Conservation (phyloP, 2,329 filamentous ascomycete species). For the Graphium sp. region DNA sequence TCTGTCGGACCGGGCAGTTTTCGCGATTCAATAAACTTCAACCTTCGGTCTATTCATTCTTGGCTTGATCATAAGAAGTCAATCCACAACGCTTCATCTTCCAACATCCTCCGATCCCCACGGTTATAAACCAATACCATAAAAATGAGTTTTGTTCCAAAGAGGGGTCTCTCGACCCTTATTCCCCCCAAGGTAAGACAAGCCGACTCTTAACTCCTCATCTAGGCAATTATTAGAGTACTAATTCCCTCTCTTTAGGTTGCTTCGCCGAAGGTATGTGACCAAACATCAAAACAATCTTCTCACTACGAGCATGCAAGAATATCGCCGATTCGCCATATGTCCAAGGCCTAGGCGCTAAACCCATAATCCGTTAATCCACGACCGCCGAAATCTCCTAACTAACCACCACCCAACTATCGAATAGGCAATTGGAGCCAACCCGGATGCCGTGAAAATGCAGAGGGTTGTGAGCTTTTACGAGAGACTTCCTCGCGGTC, state of each 20-base stretch:
- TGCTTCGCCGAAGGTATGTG: slow-evolving; percentile 72
- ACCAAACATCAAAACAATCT: slow-evolving; percentile 11
- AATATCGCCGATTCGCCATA: too few relatives aligned
- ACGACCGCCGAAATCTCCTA: too few relatives aligned
- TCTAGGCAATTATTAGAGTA: too few relatives aligned
- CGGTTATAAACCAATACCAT: too few relatives aligned
- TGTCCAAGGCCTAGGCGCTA: too few relatives aligned
- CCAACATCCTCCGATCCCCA: not conserved
- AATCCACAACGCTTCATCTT: not conserved
- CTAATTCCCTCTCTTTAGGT: slow-evolving; percentile 46
- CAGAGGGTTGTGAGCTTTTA: slow-evolving; percentile 97
- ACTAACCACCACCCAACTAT: too few relatives aligned
- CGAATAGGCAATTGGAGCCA: slow-evolving; percentile 73
- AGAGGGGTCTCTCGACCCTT: slow-evolving; percentile 89
- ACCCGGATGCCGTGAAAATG: slow-evolving; percentile 94
- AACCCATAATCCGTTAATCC: too few relatives aligned
- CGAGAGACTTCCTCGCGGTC: slow-evolving; percentile 88
- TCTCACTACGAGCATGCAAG: slow-evolving; percentile 1
- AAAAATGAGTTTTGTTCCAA: slow-evolving; percentile 75
- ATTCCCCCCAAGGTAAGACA: slow-evolving; percentile 97
- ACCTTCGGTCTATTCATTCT: too few relatives aligned
- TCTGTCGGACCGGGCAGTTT: too few relatives aligned
- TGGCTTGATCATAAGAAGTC: not conserved
- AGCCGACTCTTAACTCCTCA: too few relatives aligned
- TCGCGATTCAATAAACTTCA: too few relatives aligned